Evolutionary conservation across 352 stramenopile species (phyloP), one percentile per base, ranked within the genome.

Genomic region (Globisporangium mamillatum): DNA sequence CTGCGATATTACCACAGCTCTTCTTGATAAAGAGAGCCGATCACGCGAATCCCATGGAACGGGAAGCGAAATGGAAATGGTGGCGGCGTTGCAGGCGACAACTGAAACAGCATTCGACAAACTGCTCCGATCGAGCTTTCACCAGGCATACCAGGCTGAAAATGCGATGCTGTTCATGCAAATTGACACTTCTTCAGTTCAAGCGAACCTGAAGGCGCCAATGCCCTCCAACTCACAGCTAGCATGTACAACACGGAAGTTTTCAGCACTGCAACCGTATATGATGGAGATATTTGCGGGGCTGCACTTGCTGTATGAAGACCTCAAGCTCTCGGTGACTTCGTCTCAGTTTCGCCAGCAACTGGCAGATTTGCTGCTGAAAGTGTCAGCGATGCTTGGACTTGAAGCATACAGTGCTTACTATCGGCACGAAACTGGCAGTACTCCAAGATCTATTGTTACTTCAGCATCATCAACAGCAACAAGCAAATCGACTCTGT

Each of bases 271-370:
- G n/a, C 50, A 50, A 48, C 2, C 54, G 5, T 44, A 60, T 24
- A 18, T 32, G 27, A 29, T 55, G 32, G 36, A 24, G 2, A 72
- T 89, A n/a, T 84, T 91, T 75, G 66, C 67, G 0, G 81, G 73
- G 0, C 67, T 94, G 32, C 87, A 94, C 46, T 73, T 93, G 32
- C 63, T 92, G 4, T 76, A 89, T 48, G 85, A 94, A 83, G 85
- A 94, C 36, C 59, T 84, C 0, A 88, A 83, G 58, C 66, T 93
- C 18, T 91, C 85, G 10, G 68, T 74, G 36, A 68, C 54, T 8
- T 78, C 75, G 3, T 73, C 63, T 24, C 44, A 67, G 20, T 64
- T 73, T 22, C 73, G 73, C 20, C 70, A 82, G n/a, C 66, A 74
- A 36, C 52, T 94, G n/a, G 71, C 70, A 2, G 53, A 53, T 3